Conservation (phyloP, 2,329 filamentous ascomycete species). For the Scolecobasidium constrictum region DNA sequence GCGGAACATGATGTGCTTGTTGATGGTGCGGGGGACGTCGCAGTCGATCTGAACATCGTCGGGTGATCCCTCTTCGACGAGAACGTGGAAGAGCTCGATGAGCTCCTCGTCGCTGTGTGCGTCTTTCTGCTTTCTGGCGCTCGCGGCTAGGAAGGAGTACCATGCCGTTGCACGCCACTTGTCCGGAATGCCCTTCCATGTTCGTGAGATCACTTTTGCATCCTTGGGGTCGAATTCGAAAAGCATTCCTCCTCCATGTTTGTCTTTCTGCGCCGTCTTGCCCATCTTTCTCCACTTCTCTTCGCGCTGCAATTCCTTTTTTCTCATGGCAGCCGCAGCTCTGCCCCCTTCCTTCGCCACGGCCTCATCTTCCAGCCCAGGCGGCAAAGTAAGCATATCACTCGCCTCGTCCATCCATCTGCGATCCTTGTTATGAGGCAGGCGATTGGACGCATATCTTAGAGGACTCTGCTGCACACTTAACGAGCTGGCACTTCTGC, state of each 20-base stretch:
- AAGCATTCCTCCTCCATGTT: conserved; percentile 47
- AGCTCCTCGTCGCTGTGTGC: conserved; percentile 61
- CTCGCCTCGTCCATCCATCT: conserved; percentile 47
- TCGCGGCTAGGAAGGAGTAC: conserved; percentile 81
- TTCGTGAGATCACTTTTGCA: conserved; percentile 72
- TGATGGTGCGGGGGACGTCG: conserved; percentile 91
- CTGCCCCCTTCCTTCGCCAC: conserved; percentile 36
- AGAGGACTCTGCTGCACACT: conserved; percentile 29
- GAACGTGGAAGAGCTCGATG: conserved; percentile 56
- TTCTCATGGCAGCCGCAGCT: conserved; percentile 37
- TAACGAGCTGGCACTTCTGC: conserved; percentile 29
- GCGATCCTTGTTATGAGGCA: conserved; percentile 36
- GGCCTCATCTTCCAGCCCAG: conserved; percentile 33
- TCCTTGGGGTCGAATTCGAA: conserved; percentile 74
- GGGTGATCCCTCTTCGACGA: conserved; percentile 64
- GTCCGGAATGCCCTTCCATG: conserved; percentile 97
- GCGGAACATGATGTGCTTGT: conserved; percentile 94
- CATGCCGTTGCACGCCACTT: conserved; percentile 88
- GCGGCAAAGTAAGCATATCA: conserved; percentile 54
- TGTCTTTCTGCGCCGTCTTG: conserved; percentile 20
- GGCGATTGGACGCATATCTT: conserved; percentile 40
- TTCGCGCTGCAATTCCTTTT: conserved; percentile 50
- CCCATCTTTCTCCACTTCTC: conserved; percentile 62
- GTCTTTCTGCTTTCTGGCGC: conserved; percentile 54
- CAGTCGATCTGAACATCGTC: conserved; percentile 97